Evolutionary conservation across 768 basidiomycete genomes (phyloP), one percentile per base, ranked within the genome.

Genomic region (Suillus brevipes): DNA sequence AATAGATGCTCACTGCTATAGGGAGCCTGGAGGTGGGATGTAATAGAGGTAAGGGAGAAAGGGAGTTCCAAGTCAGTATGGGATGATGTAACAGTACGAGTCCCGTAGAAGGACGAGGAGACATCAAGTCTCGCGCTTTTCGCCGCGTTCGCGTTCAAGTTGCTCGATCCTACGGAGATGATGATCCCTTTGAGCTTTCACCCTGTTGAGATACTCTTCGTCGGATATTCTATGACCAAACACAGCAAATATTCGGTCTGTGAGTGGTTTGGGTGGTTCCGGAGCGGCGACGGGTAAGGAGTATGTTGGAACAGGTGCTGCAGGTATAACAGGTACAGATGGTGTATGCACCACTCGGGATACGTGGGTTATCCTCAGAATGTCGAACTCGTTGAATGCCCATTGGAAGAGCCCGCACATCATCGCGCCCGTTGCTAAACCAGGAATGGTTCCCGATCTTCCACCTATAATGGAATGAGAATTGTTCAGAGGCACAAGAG

Each of bases 341-440:
- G 60, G 66, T 50, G 67, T 70, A 67, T 67, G 56, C 36, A 71
- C 63, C 65, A n/a, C 71, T 58, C 74, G 75, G 42, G 84, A 83
- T 53, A 89, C 70, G 64, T 86, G 85, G 73, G 83, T 83, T 64
- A 94, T 77, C 65, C 92, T 82, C 60, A 79, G 72, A 34, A 94
- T 77, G 49, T 78, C 77, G n/a, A 87, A 64, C 72, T 92, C 89
- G 71, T 95, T 96, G 76, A 83, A 87, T 13, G 80, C 80, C 66
- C 86, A 81, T 73, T 96, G 94, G 13, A 93, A 74, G 16, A 86
- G 62, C 1, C 85, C 81, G 69, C 89, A 89, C 47, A 84, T 78
- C 3, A 86, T 68, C 13, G 83, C 84, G 20, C 85, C 86, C 0
- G 89, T 89, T 4, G 86, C 68, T 40, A 85, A 81, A 8, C 91